Evolutionary conservation across 257 asterid species (phyloP).

Genomic region (Avicennia marina): DNA sequence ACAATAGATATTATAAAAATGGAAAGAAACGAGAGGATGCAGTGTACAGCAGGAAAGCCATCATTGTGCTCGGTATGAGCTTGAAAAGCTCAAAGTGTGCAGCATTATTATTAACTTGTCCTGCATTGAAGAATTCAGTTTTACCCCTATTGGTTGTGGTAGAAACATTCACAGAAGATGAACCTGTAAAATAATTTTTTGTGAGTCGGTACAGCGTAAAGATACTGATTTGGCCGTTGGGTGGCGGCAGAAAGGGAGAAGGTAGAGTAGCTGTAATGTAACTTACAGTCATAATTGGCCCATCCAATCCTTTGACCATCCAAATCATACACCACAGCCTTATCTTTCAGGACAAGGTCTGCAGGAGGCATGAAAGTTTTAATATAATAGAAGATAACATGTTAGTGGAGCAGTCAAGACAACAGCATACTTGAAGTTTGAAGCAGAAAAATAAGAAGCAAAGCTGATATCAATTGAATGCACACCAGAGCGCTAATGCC

Average conservation of each 20-base stretch:
- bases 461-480: not conserved
- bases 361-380: constrained; percentile 4
- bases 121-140: constrained; percentile 70
- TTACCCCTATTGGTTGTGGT: constrained; percentile 53
- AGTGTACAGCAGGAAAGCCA: constrained; percentile 38
- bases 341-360: constrained; percentile 90
- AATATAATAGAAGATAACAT: not conserved
- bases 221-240: too few relatives aligned
- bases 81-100: constrained; percentile 5
- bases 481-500: not conserved
- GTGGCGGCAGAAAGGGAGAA: too few relatives aligned
- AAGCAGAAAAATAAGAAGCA: not conserved
- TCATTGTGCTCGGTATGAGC: constrained; percentile 16
- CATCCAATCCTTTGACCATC: constrained; percentile 82
- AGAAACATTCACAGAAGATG: constrained; percentile 68
- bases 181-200: constrained; percentile 41
- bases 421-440: not conserved
- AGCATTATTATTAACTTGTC: constrained; percentile 42
- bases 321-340: constrained; percentile 85
- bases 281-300: constrained; percentile 89
- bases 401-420: not conserved
- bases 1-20: constrained; percentile 33
- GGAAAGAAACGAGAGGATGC: constrained; percentile 29
- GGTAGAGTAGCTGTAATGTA: not conserved
- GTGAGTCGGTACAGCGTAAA: not conserved